Conservation (phyloP, 2,329 filamentous ascomycete species). For the Beauveria pseudobassiana region DNA sequence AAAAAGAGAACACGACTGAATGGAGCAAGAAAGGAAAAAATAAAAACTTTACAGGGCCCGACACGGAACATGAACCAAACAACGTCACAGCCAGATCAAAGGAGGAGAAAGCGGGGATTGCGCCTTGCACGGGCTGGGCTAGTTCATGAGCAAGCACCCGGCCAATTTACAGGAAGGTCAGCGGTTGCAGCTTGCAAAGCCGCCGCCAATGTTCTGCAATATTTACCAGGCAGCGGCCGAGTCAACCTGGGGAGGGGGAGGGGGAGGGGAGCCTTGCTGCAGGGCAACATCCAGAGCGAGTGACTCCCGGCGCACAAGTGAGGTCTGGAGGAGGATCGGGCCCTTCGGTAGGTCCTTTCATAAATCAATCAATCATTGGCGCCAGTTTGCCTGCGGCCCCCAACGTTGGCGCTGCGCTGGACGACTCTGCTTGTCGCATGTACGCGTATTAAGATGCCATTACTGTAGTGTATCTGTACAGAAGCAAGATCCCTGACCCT, state of each 20-base stretch:
- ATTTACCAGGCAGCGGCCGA: not conserved
- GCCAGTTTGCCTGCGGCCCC: no score
- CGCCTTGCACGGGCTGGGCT: not conserved
- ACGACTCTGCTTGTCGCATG: no score
- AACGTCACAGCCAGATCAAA: slow-evolving; percentile 10
- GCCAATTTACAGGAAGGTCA: not conserved
- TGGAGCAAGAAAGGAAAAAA: not conserved
- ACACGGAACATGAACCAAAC: not conserved
- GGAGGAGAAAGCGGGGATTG: slow-evolving; percentile 10
- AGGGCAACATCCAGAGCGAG: not conserved
- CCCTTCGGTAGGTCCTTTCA: not conserved
- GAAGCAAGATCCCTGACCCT: no score
- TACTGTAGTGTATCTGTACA: no score
- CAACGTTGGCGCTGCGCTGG: no score
- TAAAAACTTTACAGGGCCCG: not conserved
- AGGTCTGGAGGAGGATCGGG: slow-evolving; percentile 1
- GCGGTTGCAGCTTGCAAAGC: no score
- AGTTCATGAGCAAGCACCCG: not conserved
- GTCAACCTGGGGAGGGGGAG: not conserved
- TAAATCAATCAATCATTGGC: no score
- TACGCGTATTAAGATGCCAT: no score
- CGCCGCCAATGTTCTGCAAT: no score
- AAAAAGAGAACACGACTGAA: not conserved
- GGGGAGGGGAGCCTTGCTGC: not conserved
- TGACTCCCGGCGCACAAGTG: slow-evolving; percentile 5